Conservation (phyloP, 2,329 filamentous ascomycete species). For the Penicillium sp. region DNA sequence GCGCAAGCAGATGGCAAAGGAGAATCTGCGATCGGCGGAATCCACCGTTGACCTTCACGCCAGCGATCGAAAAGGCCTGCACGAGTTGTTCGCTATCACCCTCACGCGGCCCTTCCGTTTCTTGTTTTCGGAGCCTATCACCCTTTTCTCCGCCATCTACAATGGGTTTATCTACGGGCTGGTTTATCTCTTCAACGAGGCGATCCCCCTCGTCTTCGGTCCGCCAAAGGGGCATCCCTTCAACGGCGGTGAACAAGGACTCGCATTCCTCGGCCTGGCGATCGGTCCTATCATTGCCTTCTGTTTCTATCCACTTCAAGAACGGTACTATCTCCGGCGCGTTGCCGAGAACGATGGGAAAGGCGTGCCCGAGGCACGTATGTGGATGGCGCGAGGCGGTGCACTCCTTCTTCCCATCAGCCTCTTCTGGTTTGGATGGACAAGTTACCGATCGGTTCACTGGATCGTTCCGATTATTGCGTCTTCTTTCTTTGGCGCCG, state of each 20-base stretch:
- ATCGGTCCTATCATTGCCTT: conserved; percentile 65
- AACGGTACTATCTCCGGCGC: conserved; percentile 39
- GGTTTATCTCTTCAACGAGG: conserved; percentile 74
- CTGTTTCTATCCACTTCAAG: conserved; percentile 51
- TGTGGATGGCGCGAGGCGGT: conserved; percentile 64
- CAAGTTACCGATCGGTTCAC: conserved; percentile 57
- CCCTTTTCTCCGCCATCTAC: conserved; percentile 28
- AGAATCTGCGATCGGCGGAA: conserved; percentile 61
- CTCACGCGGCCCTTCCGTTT: conserved; percentile 62
- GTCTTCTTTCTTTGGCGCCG: conserved; percentile 64
- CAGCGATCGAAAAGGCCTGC: conserved; percentile 61
- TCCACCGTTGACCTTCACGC: conserved; percentile 41
- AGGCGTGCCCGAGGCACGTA: conserved; percentile 61
- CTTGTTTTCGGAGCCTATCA: conserved; percentile 32
- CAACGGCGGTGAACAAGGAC: conserved; percentile 53
- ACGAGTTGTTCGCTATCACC: conserved; percentile 68
- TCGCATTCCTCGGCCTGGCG: conserved; percentile 58
- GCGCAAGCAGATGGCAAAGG: conserved; percentile 44
- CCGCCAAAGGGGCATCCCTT: conserved; percentile 59
- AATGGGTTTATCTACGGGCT: conserved; percentile 69
- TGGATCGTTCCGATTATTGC: conserved; percentile 69
- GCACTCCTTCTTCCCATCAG: conserved; percentile 62
- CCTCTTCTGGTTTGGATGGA: conserved; percentile 68
- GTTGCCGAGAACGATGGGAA: conserved; percentile 47
- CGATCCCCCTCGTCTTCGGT: conserved; percentile 65